These are phyloP conservation scores for Lophiostoma macrostomum DNA, from an alignment of 495 filamentous ascomycete genomes.

Conservation along the genomic window DNA sequence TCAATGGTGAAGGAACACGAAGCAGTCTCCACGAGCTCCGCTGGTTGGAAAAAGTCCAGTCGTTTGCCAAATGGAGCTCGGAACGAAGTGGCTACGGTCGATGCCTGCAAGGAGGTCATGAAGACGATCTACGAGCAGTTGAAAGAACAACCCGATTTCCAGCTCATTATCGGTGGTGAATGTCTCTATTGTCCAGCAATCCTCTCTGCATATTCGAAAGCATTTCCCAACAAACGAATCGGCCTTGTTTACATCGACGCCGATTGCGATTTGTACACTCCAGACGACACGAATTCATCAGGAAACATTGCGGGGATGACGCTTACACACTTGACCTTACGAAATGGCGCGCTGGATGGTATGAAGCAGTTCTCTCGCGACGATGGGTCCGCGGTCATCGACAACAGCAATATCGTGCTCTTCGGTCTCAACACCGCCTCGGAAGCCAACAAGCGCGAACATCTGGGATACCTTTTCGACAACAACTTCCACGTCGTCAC, in stretches of 20 bases:
- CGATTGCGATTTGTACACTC: constrained; percentile 17
- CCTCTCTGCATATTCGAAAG: constrained; percentile 18
- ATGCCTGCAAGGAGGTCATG: constrained; percentile 17
- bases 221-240: constrained; percentile 9
- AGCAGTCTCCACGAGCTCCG: constrained; percentile 8
- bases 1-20: constrained; percentile 8
- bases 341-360: constrained; percentile 20
- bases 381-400: constrained; percentile 18
- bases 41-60: constrained; percentile 15
- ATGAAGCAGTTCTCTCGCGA: constrained; percentile 20
- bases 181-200: constrained; percentile 21
- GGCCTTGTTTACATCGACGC: constrained; percentile 26
- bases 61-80: constrained; percentile 21
- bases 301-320: constrained; percentile 29
- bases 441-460: constrained; percentile 18
- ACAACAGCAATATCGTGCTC: constrained; percentile 24
- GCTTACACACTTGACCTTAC: constrained; percentile 25
- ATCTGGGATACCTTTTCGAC: constrained; percentile 25
- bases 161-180: constrained; percentile 17
- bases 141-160: neutral
- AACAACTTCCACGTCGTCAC: constrained; percentile 23
- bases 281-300: constrained; percentile 11
- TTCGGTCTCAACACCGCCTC: constrained; percentile 21
- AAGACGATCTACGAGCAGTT: neutral
- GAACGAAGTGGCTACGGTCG: constrained; percentile 17